A percentile compares a stretch with the other conserved stretches of the same genome.
phyloP scores from a whole-genome alignment of 148 eudicot genomes.

The Camellia japonica region DNA sequence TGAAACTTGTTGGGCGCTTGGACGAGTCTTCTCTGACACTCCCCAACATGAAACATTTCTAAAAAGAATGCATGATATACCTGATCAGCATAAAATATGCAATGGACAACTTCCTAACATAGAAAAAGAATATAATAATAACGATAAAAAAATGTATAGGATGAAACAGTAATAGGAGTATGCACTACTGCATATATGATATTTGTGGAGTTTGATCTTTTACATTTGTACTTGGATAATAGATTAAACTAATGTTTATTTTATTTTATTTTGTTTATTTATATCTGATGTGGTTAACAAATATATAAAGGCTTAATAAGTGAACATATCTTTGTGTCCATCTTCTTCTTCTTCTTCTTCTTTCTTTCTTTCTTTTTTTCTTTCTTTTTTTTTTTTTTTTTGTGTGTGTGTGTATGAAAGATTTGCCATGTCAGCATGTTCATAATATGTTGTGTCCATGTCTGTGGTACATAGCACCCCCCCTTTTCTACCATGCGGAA shows the following conservation, averaged over 20 bases:
- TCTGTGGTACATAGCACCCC: background rate
- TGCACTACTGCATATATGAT: background rate
- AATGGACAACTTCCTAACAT: background rate
- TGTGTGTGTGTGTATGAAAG: background rate
- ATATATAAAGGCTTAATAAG: background rate
- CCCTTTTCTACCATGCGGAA: background rate
- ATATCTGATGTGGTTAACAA: background rate
- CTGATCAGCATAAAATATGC: too few relatives aligned
- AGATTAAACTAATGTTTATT: background rate
- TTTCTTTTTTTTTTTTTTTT: background rate
- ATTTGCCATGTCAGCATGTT: background rate
- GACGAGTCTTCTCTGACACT: too few relatives aligned
- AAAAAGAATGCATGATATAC: too few relatives aligned
- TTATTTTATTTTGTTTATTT: too few relatives aligned
- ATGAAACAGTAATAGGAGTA: background rate
- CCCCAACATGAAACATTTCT: too few relatives aligned
- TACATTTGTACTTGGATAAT: background rate
- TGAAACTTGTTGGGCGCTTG: too few relatives aligned
- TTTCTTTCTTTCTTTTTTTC: too few relatives aligned
- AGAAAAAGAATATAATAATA: background rate
- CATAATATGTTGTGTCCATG: background rate
- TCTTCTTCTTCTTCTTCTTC: too few relatives aligned
- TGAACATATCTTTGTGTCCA: too few relatives aligned
- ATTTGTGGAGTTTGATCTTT: background rate
- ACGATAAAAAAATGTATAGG: background rate